These are phyloP conservation scores for Cystobasidium slooffiae DNA, from an alignment of 1,284 basidiomycete species.

Conservation along the genomic window DNA sequence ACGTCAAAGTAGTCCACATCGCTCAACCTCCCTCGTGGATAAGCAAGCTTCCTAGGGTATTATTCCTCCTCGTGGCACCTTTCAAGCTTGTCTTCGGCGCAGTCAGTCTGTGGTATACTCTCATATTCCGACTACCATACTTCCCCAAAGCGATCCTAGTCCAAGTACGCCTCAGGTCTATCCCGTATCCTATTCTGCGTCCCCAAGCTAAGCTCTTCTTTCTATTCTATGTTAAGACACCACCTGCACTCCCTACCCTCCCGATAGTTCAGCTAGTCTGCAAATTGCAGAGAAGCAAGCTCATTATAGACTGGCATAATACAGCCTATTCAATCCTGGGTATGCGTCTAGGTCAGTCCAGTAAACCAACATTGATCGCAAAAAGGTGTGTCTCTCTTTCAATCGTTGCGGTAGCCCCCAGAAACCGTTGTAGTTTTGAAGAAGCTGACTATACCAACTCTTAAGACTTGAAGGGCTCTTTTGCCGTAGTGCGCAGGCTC, in stretches of 20 bases:
- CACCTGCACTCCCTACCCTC: slow-evolving; percentile 93
- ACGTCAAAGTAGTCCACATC: slow-evolving; percentile 70
- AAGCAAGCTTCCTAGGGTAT: slow-evolving; percentile 61
- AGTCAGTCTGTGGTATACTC: slow-evolving; percentile 65
- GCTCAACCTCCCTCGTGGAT: slow-evolving; percentile 68
- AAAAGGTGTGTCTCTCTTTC: slow-evolving; percentile 64
- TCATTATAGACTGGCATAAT: slow-evolving; percentile 99
- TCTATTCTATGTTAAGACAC: slow-evolving; percentile 70
- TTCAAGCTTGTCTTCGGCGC: slow-evolving; percentile 78
- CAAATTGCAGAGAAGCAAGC: slow-evolving; percentile 67
- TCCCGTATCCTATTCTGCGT: slow-evolving; percentile 1
- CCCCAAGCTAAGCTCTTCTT: slow-evolving; percentile 12
- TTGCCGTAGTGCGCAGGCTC: slow-evolving; percentile 78
- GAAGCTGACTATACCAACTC: background rate
- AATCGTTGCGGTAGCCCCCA: background rate
- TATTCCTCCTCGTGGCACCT: slow-evolving; percentile 77
- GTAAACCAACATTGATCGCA: slow-evolving; percentile 74
- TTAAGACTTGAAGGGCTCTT: slow-evolving; percentile 78
- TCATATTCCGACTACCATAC: slow-evolving; percentile 67
- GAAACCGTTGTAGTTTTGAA: no score
- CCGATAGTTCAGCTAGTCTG: slow-evolving; percentile 78
- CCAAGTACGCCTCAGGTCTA: slow-evolving; percentile 66
- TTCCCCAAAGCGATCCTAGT: slow-evolving; percentile 86
- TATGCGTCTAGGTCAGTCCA: slow-evolving; percentile 71
- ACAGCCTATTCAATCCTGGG: slow-evolving; percentile 92